Percentiles rank a stretch among this genome's conserved stretches.
These are phyloP conservation scores for Fistulifera pelliculosa DNA, from an alignment of 108 stramenopile species.

Conservation along the genomic window DNA sequence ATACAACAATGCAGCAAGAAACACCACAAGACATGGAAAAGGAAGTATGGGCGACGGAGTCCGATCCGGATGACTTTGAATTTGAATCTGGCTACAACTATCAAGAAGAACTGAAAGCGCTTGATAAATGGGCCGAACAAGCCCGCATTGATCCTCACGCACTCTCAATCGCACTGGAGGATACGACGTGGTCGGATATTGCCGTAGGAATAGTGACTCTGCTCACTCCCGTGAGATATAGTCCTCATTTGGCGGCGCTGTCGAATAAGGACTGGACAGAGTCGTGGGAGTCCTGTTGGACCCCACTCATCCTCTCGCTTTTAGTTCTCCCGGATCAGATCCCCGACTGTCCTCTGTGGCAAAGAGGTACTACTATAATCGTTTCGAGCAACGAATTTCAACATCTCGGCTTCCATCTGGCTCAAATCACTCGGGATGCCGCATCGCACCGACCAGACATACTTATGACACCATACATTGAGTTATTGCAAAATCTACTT, in stretches of 20 bases:
- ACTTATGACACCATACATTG: constrained; percentile 1
- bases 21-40: not conserved
- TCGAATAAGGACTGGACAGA: not conserved
- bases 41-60: constrained; percentile 26
- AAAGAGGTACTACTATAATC: not conserved
- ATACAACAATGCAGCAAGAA: constrained; percentile 1
- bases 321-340: too few relatives aligned
- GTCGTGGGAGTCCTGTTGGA: not conserved
- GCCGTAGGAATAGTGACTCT: constrained; percentile 1
- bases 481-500: constrained; percentile 8
- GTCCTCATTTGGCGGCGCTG: not conserved
- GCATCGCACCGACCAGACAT: not conserved
- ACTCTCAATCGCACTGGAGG: constrained; percentile 2
- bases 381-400: not conserved
- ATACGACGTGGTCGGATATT: constrained; percentile 3
- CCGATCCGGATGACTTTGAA: constrained; percentile 22
- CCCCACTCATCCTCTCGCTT: not conserved
- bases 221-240: not conserved
- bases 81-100: constrained; percentile 16
- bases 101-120: constrained; percentile 2
- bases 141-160: constrained; percentile 9
- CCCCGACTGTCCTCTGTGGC: too few relatives aligned
- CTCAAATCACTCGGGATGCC: constrained; percentile 12
- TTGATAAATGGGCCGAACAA: constrained; percentile 6
- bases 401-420: constrained; percentile 9